A percentile compares a stretch with the other conserved stretches of the same genome.
Conservation (phyloP, 1,284 basidiomycete species). For the Thecaphora frezii region DNA sequence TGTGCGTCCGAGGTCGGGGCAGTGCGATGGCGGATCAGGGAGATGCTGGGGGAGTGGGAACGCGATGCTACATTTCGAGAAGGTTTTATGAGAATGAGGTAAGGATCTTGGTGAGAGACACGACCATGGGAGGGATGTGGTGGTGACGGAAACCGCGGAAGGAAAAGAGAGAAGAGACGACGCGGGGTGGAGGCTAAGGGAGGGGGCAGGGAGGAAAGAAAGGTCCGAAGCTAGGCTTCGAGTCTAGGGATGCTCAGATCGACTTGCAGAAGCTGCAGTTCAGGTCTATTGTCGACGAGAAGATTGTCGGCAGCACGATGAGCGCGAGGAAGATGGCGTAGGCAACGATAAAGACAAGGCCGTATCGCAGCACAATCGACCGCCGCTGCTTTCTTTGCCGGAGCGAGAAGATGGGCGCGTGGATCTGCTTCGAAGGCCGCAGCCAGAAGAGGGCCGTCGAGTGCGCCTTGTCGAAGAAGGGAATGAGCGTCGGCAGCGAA, state of each 20-base stretch:
- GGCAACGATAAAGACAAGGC: constrained; percentile 75
- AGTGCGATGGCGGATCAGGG: too few relatives aligned
- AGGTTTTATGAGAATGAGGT: too few relatives aligned
- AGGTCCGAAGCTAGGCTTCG: too few relatives aligned
- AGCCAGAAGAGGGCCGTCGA: constrained; percentile 62
- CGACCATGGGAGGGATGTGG: too few relatives aligned
- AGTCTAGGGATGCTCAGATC: constrained; percentile 17
- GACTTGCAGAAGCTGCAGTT: constrained; percentile 46
- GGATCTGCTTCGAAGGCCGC: constrained; percentile 64
- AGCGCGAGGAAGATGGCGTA: constrained; percentile 77
- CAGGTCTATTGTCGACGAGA: constrained; percentile 38
- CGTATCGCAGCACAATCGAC: constrained; percentile 66
- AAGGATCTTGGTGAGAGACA: too few relatives aligned
- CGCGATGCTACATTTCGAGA: neutral
- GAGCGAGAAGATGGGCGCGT: constrained; percentile 74
- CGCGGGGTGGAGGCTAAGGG: neutral
- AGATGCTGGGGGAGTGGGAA: too few relatives aligned
- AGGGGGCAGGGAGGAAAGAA: neutral
- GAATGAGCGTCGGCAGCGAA: constrained; percentile 63
- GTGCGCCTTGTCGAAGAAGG: constrained; percentile 54
- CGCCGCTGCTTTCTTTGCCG: constrained; percentile 57
- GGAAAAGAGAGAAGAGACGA: constrained; percentile 1
- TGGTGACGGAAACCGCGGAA: too few relatives aligned
- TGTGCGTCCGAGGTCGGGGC: too few relatives aligned
- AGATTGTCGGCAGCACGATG: constrained; percentile 55